These are phyloP conservation scores for Carex myosuroides DNA, from an alignment of 176 grass and related monocot genomes.

Conservation along the genomic window DNA sequence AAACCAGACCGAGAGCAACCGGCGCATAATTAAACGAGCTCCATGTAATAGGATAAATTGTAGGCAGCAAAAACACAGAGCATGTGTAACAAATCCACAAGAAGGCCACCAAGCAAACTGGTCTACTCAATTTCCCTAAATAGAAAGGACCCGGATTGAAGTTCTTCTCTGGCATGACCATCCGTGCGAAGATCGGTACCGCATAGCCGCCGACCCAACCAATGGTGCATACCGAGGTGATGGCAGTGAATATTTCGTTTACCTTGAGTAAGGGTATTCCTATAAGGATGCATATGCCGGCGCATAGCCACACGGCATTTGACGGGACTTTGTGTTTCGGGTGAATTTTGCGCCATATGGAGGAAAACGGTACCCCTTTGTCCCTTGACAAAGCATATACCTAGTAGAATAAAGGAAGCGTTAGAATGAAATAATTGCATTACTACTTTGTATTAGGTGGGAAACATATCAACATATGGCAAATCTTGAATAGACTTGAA, in stretches of 20 bases:
- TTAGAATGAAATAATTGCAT: not conserved
- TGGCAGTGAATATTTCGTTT: slow-evolving; percentile 95
- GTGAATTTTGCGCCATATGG: slow-evolving; percentile 80
- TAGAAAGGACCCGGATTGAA: slow-evolving; percentile 82
- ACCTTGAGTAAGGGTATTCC: slow-evolving; percentile 80
- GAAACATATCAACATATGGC: not conserved
- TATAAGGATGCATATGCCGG: slow-evolving; percentile 66
- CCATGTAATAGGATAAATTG: slow-evolving; percentile 60
- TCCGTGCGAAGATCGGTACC: slow-evolving; percentile 87
- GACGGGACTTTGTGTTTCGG: slow-evolving; percentile 70
- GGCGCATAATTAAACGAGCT: slow-evolving; percentile 90
- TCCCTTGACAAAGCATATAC: slow-evolving; percentile 92
- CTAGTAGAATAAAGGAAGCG: slow-evolving; percentile 19
- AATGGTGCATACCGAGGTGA: slow-evolving; percentile 84
- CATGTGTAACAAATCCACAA: slow-evolving; percentile 99
- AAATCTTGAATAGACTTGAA: not conserved
- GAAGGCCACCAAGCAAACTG: slow-evolving; percentile 83
- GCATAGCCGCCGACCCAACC: slow-evolving; percentile 94
- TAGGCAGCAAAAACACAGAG: slow-evolving; percentile 85
- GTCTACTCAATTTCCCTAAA: slow-evolving; percentile 51
- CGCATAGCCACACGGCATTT: slow-evolving; percentile 90
- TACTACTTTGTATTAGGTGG: not conserved
- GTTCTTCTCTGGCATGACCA: slow-evolving; percentile 76
- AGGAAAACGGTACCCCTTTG: slow-evolving; percentile 60
- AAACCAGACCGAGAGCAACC: slow-evolving; percentile 45